phyloP scores from a whole-genome alignment of 1,284 basidiomycete genomes.

The Fomitopsis palustris region DNA sequence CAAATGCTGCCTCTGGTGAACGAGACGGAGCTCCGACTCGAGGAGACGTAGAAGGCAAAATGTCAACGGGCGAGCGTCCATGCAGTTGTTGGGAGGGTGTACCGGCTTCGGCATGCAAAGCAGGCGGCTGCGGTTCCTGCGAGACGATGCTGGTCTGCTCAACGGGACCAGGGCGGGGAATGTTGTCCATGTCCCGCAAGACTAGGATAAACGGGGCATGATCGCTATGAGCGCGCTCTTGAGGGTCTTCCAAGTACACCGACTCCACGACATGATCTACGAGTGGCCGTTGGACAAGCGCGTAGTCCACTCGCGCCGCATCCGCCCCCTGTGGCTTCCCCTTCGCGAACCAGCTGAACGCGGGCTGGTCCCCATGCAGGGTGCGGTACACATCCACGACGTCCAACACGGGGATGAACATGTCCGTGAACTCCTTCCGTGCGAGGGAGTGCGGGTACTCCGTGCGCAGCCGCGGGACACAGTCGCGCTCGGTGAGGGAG shows the following conservation, averaged over 20 bases:
- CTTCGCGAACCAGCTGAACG: conserved; percentile 27
- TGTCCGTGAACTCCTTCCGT: conserved; percentile 22
- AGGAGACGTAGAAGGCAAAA: not conserved
- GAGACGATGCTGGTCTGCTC: not conserved
- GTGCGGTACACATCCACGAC: conserved; percentile 23
- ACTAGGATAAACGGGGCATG: conserved; percentile 22
- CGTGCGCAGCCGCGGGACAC: conserved; percentile 21
- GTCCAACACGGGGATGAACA: conserved; percentile 18
- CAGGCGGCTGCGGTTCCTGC: not conserved
- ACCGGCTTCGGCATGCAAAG: not conserved
- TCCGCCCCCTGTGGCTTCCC: conserved; percentile 25
- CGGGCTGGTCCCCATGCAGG: conserved; percentile 14
- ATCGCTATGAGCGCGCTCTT: conserved; percentile 24
- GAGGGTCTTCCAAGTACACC: conserved; percentile 19
- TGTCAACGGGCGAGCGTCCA: not conserved
- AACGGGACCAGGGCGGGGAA: not conserved
- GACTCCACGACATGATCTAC: conserved; percentile 17
- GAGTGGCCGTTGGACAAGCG: conserved; percentile 19
- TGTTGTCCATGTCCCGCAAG: conserved; percentile 15
- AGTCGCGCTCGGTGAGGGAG: conserved; percentile 19
- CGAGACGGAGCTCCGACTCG: not conserved
- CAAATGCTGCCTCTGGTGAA: not conserved
- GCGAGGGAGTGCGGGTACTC: conserved; percentile 24
- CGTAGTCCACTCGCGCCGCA: conserved; percentile 24
- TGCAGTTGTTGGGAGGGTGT: not conserved